These are phyloP conservation scores for Fusarium sp. DNA, from an alignment of 2,329 filamentous ascomycete species.

Conservation along the genomic window DNA sequence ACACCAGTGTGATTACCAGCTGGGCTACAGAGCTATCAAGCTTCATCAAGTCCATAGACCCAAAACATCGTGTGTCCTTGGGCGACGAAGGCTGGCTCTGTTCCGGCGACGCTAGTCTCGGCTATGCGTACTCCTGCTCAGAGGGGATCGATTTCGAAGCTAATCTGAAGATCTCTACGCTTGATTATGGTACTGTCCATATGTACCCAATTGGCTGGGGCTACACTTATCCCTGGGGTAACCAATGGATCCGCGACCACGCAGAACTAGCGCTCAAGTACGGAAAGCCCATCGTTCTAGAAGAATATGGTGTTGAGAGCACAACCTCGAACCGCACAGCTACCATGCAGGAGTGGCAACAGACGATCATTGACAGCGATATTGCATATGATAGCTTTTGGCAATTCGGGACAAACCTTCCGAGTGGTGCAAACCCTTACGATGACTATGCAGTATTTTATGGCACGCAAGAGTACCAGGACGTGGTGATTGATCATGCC, in stretches of 20 bases:
- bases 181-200: neutral
- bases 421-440: neutral
- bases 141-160: neutral
- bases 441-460: neutral
- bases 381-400: neutral
- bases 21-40: neutral
- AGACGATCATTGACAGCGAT: neutral
- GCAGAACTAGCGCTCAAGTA: neutral
- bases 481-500: neutral
- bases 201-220: conserved; percentile 7
- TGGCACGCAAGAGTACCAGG: neutral
- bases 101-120: neutral
- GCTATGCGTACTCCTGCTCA: neutral
- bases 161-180: neutral
- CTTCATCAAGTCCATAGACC: neutral
- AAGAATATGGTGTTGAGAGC: neutral
- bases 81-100: conserved; percentile 1
- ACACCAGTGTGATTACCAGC: neutral
- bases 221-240: neutral
- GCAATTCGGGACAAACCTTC: neutral
- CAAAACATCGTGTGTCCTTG: neutral
- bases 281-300: neutral
- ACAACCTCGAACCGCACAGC: neutral
- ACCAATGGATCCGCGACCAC: conserved; percentile 5
- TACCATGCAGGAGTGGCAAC: neutral